These are phyloP conservation scores for Podaxis rugospora DNA, from an alignment of 768 basidiomycete genomes.

Conservation along the genomic window DNA sequence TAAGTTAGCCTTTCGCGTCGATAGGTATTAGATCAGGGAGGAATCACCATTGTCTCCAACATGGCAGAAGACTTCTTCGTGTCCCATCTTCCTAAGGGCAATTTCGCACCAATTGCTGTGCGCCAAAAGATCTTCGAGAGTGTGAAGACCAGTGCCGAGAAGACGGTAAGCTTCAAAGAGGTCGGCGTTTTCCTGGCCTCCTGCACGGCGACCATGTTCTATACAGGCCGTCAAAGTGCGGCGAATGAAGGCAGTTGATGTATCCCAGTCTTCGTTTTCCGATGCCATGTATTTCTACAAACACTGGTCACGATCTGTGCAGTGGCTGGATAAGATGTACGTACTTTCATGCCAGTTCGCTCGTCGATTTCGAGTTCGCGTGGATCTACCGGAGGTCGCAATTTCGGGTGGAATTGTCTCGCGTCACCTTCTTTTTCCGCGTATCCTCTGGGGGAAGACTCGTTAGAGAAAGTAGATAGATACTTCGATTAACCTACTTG, in stretches of 20 bases:
- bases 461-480: not conserved
- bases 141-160: constrained; percentile 64
- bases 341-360: constrained; percentile 77
- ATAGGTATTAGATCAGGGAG: not conserved
- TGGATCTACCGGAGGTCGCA: constrained; percentile 70
- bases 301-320: not conserved
- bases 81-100: constrained; percentile 63
- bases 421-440: constrained; percentile 68
- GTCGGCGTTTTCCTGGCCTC: constrained; percentile 48
- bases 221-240: constrained; percentile 64
- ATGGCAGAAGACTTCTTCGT: constrained; percentile 72
- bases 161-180: constrained; percentile 68
- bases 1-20: not conserved
- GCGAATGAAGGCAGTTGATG: constrained; percentile 65
- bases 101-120: constrained; percentile 83
- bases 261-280: constrained; percentile 65
- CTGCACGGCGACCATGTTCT: constrained; percentile 54
- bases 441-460: constrained; percentile 47
- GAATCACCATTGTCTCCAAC: constrained; percentile 59
- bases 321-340: too few relatives aligned
- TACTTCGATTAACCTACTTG: constrained; percentile 32
- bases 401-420: constrained; percentile 61
- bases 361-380: constrained; percentile 73
- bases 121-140: constrained; percentile 70
- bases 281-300: constrained; percentile 78